A percentile compares a stretch with the other conserved stretches of the same genome.
Evolutionary conservation across 2,329 filamentous ascomycete species (phyloP).

Genomic region (Xylariaceae sp.): DNA sequence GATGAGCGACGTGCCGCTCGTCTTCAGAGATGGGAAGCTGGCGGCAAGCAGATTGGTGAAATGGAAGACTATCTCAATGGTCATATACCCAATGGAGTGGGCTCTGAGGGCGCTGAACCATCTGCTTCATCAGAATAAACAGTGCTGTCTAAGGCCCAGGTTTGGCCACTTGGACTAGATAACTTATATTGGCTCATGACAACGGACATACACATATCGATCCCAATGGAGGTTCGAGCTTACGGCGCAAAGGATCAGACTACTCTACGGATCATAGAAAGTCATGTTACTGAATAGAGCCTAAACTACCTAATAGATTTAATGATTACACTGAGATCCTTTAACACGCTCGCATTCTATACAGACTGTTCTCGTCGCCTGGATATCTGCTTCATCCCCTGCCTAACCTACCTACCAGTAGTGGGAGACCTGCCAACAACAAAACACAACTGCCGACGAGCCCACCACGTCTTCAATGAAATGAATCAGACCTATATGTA

Average conservation of each 20-base stretch:
- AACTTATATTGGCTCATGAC: background rate
- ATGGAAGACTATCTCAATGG: conserved; percentile 83
- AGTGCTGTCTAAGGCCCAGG: background rate
- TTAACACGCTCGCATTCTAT: background rate
- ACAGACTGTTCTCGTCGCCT: background rate
- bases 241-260: background rate
- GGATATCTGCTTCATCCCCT: background rate
- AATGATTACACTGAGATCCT: background rate
- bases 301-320: background rate
- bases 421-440: too few relatives aligned
- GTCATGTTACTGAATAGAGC: background rate
- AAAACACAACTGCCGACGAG: too few relatives aligned
- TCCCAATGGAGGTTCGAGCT: background rate
- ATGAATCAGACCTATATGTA: background rate
- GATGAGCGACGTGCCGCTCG: conserved; percentile 58
- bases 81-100: conserved; percentile 26
- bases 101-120: conserved; percentile 6
- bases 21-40: conserved; percentile 68
- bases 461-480: too few relatives aligned
- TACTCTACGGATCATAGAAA: background rate
- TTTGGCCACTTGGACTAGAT: background rate
- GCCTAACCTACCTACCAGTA: background rate
- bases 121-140: conserved; percentile 4
- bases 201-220: background rate
- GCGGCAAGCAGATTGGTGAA: conserved; percentile 78